phyloP scores from a whole-genome alignment of 768 basidiomycete genomes.

The Russula griseocarnosa region DNA sequence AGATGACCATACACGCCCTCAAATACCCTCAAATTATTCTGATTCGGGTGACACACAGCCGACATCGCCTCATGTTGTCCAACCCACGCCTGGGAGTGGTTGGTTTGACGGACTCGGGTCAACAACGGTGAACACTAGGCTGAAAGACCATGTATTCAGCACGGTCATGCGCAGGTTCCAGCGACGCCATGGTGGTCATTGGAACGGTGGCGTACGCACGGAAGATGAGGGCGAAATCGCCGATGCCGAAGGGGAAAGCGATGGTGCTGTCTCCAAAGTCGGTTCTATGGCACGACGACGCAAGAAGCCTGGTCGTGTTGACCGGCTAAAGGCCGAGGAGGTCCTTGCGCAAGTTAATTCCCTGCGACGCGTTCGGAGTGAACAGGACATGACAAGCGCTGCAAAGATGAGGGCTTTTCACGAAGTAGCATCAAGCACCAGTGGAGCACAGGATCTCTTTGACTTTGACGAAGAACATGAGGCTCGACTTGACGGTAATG shows the following conservation, averaged over 20 bases:
- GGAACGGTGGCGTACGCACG: constrained; percentile 36
- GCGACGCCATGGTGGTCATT: constrained; percentile 41
- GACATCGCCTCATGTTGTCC: neutral
- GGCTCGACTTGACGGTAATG: constrained; percentile 19
- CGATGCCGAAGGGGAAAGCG: constrained; percentile 39
- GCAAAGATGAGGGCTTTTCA: constrained; percentile 29
- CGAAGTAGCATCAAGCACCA: constrained; percentile 14
- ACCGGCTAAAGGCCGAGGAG: constrained; percentile 42
- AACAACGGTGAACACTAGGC: constrained; percentile 87
- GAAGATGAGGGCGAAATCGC: constrained; percentile 57
- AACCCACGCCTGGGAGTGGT: constrained; percentile 34
- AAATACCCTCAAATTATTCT: constrained; percentile 40
- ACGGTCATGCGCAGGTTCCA: constrained; percentile 76
- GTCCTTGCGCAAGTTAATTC: constrained; percentile 36
- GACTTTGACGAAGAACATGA: constrained; percentile 29
- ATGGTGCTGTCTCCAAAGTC: constrained; percentile 33
- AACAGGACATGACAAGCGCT: constrained; percentile 44
- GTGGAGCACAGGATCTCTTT: constrained; percentile 19
- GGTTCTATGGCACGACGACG: constrained; percentile 32
- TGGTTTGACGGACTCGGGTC: constrained; percentile 88
- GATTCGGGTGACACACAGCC: constrained; percentile 23
- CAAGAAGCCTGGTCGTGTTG: constrained; percentile 43
- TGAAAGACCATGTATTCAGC: constrained; percentile 94
- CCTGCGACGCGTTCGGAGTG: constrained; percentile 65
- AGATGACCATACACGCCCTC: constrained; percentile 31